phyloP scores from a whole-genome alignment of 495 filamentous ascomycete species.

The Penicillium bovifimosum region DNA sequence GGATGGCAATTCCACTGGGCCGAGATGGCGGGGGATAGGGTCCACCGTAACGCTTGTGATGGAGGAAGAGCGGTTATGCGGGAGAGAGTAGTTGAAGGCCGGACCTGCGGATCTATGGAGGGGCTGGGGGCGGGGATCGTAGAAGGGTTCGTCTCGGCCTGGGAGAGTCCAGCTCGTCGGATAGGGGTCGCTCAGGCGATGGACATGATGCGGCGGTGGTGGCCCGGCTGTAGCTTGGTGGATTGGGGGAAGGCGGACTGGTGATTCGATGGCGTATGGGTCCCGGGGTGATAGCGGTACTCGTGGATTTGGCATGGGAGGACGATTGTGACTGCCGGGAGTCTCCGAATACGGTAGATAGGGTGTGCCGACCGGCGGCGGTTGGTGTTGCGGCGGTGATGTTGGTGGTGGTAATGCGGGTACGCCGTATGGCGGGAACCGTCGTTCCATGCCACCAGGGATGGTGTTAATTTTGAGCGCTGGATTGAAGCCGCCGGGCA shows the following conservation, averaged over 20 bases:
- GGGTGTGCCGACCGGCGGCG: conserved; percentile 17
- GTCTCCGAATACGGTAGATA: conserved; percentile 29
- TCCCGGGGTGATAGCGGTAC: conserved; percentile 29
- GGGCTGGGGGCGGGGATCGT: conserved; percentile 19
- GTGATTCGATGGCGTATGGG: conserved; percentile 26
- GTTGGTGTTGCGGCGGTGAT: conserved; percentile 37
- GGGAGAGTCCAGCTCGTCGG: conserved; percentile 25
- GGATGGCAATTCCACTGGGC: conserved; percentile 17
- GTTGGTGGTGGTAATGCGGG: conserved; percentile 29
- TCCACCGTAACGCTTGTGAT: conserved; percentile 20
- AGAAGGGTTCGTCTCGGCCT: conserved; percentile 20
- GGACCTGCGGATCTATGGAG: conserved; percentile 25
- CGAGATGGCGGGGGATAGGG: conserved; percentile 23
- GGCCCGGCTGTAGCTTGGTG: conserved; percentile 29
- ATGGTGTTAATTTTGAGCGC: conserved; percentile 22
- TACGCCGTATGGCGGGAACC: conserved; percentile 25
- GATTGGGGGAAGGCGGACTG: conserved; percentile 42
- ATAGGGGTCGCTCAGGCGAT: conserved; percentile 40
- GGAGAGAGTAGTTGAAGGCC: conserved; percentile 23
- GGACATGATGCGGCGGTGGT: conserved; percentile 23
- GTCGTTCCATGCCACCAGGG: conserved; percentile 27
- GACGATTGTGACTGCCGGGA: conserved; percentile 21
- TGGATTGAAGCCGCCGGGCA: conserved; percentile 29
- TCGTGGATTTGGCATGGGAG: conserved; percentile 25
- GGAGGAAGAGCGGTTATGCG: conserved; percentile 22